A percentile compares a stretch with the other conserved stretches of the same genome.
Evolutionary conservation across 1,139 yeast species (phyloP).

Genomic region (Candida glucosophila): DNA sequence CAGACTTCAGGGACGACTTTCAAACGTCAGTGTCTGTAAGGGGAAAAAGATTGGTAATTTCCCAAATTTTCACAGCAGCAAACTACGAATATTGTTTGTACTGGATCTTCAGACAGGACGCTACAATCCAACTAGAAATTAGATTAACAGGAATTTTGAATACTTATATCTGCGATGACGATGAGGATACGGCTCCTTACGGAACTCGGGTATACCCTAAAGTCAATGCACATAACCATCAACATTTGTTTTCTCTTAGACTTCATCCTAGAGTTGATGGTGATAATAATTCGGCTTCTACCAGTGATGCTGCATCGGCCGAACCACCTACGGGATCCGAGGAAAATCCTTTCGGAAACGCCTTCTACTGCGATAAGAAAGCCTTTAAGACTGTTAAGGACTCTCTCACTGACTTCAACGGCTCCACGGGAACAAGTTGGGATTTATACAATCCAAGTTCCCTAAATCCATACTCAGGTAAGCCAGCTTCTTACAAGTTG

Average conservation of each 20-base stretch:
- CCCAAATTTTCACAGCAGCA: conserved; percentile 80
- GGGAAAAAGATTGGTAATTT: conserved; percentile 63
- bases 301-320: conserved; percentile 55
- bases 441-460: conserved; percentile 67
- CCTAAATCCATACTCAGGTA: conserved; percentile 59
- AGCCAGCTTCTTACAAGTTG: conserved; percentile 69
- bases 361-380: conserved; percentile 55
- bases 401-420: conserved; percentile 55
- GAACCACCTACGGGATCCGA: conserved; percentile 54
- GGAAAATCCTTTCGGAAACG: conserved; percentile 71
- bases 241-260: conserved; percentile 74
- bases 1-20: conserved; percentile 75
- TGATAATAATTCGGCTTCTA: conserved; percentile 65
- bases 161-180: conserved; percentile 55
- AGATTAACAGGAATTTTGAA: conserved; percentile 76
- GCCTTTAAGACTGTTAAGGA: conserved; percentile 61
- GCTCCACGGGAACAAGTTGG: conserved; percentile 65
- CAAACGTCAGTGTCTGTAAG: conserved; percentile 69
- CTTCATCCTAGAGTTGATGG: conserved; percentile 78
- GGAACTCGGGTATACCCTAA: conserved; percentile 76
- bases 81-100: conserved; percentile 79
- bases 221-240: conserved; percentile 80
- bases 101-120: conserved; percentile 79
- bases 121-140: conserved; percentile 69
- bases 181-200: conserved; percentile 63